Base-by-base conservation (phyloP, 208 protist genomes). In the Acanthamoeba sp. region DNA sequence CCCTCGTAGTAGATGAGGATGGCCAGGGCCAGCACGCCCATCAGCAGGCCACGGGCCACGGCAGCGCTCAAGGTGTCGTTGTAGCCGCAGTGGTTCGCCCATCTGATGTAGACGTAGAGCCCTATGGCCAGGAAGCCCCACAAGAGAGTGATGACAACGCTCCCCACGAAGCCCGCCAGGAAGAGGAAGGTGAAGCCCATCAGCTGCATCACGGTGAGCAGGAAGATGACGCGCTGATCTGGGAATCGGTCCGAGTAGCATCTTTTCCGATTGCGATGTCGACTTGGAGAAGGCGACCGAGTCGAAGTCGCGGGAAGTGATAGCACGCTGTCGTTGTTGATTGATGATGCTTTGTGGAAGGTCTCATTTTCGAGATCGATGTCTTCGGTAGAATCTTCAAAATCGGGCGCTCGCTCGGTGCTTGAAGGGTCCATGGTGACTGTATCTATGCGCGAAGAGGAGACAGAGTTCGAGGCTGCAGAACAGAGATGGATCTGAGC, bases 1-100 rank as follows among this genome's bases (percentile, higher is more conserved):
- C 78, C 78, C 45, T 87, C 78, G 78, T 87, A 87, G 78, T 87
- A 87, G 78, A 87, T n/a, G 78, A 87, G 78, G 45, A 87, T 87
- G 45, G 78, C 42, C 14, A 87, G 78, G 45, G 78, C 78, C 38
- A 87, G 42, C 3, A 45, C 78, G 45, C 78, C 78, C 45, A 87
- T 59, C 24, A 87, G 16, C 22, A 87, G 78, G 2, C 78, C 78
- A 10, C 78, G 78, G 3, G 78, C 78, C 22, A 87, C 78, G 45
- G 45, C 78, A 27, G 78, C 34, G 78, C 45, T 87, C 78, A 87
- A 27, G 24, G 78, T 87, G 42, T 87, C 45, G 48, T 87, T 59
- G 78, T 87, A 87, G 45, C 78, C 78, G n/a, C 45, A n/a, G 27
- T 59, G 42, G 24, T 87, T 50, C 27, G 78, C 78, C 78, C 78